Evolutionary conservation across 2,329 filamentous ascomycete genomes (phyloP), one percentile per base, ranked within the genome.

Genomic region (Colletotrichum aenigma): DNA sequence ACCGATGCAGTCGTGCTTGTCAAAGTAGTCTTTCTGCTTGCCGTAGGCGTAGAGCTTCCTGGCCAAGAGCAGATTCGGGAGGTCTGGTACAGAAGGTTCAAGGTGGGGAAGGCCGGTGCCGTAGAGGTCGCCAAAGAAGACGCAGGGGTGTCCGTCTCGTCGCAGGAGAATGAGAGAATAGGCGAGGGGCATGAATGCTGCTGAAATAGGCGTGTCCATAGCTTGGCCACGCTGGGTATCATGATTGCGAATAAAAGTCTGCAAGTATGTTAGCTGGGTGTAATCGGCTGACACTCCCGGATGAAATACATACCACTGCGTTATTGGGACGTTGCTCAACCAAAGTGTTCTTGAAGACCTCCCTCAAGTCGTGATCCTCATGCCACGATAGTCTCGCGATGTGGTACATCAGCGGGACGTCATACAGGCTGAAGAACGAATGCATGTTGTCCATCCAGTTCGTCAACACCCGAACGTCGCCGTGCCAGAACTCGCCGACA

Each of bases 181-280:
- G 8, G 74, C 74, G 18, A 74, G 65, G 5, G 65, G 65, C 64
- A 76, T 69, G 32, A 76, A 76, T 7, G 21, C 32, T 18, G 34
- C 36, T n/a, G 43, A 62, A 30, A 76, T 74, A 10, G 70, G 34
- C 3, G 74, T 76, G 26, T 74, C 70, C 74, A 76, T 76, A n/a
- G 70, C 64, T n/a, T 76, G 74, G 48, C 74, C 74, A 21, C 66
- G 61, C 36, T 76, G 74, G 21, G 74, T 76, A 28, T 76, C 74
- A 21, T 76, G 74, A 18, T 76, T 76, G 13, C 70, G 74, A 52
- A 76, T 66, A n/a, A 76, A 76, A 21, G 74, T 76, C 74, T 74
- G 3, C 5, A n/a, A 1, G 7, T 21, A 52, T 3, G 24, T 74
- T 30, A 74, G 56, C 26, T 13, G 16, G 2, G 9, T 18, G 8